phyloP scores from a whole-genome alignment of 176 grass and related monocot genomes.

The Pontederia paniculata region DNA sequence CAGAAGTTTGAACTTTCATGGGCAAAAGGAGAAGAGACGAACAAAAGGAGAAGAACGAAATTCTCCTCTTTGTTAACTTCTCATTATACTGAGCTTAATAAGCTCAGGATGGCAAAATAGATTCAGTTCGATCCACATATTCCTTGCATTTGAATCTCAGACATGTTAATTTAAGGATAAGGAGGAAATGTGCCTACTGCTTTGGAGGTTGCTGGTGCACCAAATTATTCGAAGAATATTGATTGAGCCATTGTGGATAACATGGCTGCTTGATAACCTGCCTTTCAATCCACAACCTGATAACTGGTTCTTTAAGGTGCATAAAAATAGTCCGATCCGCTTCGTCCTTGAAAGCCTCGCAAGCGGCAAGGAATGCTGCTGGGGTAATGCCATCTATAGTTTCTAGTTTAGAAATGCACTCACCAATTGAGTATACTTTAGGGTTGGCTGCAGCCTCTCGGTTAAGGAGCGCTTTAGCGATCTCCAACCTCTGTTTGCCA shows the following conservation, averaged over 20 bases:
- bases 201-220: no score
- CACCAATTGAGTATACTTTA: constrained; percentile 18
- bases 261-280: constrained; percentile 3
- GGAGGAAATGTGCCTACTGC: no score
- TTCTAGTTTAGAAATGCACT: constrained; percentile 27
- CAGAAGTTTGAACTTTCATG: no score
- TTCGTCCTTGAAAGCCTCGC: constrained; percentile 24
- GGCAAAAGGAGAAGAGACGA: no score
- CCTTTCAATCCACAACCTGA: constrained; percentile 21
- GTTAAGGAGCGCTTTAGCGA: constrained; percentile 16
- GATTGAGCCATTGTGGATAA: constrained; percentile 4
- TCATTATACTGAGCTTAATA: no score
- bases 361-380: constrained; percentile 24
- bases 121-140: no score
- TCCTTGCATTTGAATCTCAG: no score
- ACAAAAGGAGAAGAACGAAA: no score
- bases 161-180: no score
- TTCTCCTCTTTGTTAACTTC: no score
- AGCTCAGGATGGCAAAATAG: no score
- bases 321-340: constrained; percentile 27
- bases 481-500: constrained; percentile 13
- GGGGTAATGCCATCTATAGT: constrained; percentile 16
- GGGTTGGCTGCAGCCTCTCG: constrained; percentile 5
- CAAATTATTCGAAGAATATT: no score
- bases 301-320: constrained; percentile 19